A percentile compares a stretch with the other conserved stretches of the same genome.
These are phyloP conservation scores for Neolecta irregularis DNA, from an alignment of 1,139 yeast species.

Conservation along the genomic window DNA sequence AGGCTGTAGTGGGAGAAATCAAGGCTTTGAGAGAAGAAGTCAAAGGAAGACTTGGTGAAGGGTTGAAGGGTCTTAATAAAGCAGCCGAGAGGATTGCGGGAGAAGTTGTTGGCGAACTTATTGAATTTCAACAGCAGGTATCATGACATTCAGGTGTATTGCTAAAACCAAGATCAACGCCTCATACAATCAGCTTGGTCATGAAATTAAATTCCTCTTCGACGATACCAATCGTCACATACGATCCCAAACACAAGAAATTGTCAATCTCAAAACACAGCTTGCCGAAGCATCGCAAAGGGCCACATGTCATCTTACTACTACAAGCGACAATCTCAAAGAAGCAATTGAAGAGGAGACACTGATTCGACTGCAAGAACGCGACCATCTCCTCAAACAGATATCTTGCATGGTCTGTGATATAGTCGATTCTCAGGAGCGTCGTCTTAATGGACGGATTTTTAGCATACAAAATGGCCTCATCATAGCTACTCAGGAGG, in stretches of 20 bases:
- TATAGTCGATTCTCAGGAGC: constrained; percentile 10
- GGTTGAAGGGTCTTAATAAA: constrained; percentile 13
- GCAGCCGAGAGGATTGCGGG: constrained; percentile 17
- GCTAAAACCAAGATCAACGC: constrained; percentile 13
- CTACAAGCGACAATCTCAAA: constrained; percentile 4
- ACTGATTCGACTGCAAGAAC: constrained; percentile 9
- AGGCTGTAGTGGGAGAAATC: constrained; percentile 16
- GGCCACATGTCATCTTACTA: constrained; percentile 9
- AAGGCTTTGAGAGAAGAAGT: constrained; percentile 17
- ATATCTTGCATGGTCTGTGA: constrained; percentile 9
- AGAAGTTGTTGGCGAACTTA: constrained; percentile 16
- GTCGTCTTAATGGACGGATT: constrained; percentile 8
- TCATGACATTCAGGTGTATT: neutral
- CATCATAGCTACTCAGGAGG: constrained; percentile 5
- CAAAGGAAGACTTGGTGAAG: constrained; percentile 16
- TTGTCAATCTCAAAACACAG: constrained; percentile 15
- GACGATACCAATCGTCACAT: constrained; percentile 17
- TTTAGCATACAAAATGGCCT: constrained; percentile 5
- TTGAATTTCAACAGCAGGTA: constrained; percentile 15
- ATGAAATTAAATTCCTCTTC: constrained; percentile 17
- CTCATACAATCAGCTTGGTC: constrained; percentile 18
- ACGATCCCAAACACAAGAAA: constrained; percentile 15
- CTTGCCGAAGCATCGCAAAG: constrained; percentile 11
- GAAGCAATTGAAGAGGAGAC: constrained; percentile 11
- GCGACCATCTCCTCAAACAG: constrained; percentile 8